These are phyloP conservation scores for Pseudonectria buxi DNA, from an alignment of 2,329 filamentous ascomycete species.

Conservation along the genomic window DNA sequence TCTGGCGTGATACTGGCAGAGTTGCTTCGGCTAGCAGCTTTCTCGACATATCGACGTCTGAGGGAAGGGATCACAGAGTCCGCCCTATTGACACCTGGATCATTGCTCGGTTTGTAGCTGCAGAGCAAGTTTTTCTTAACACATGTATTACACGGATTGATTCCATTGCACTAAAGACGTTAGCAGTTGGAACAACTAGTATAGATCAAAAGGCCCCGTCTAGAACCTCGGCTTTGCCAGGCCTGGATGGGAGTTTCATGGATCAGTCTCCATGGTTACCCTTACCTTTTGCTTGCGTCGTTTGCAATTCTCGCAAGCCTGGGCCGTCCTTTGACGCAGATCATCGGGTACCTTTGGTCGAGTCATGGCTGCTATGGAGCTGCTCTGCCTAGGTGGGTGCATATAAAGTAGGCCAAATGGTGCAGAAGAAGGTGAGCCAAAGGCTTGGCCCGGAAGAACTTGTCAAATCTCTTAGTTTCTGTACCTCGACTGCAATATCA, in stretches of 20 bases:
- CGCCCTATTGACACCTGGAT: background rate
- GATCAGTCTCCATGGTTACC: background rate
- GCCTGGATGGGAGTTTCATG: too few relatives aligned
- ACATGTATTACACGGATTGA: conserved; percentile 17
- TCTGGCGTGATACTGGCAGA: background rate
- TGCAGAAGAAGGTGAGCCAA: too few relatives aligned
- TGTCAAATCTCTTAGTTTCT: too few relatives aligned
- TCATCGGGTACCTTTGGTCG: conserved; percentile 50
- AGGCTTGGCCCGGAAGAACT: too few relatives aligned
- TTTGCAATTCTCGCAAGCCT: conserved; percentile 60
- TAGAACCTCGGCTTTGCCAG: too few relatives aligned
- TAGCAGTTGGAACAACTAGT: background rate
- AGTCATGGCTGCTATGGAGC: conserved; percentile 33
- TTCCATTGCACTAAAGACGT: conserved; percentile 17
- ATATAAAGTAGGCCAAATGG: too few relatives aligned
- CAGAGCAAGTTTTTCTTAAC: conserved; percentile 15
- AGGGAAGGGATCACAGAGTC: background rate
- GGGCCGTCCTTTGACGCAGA: conserved; percentile 55
- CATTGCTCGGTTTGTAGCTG: conserved; percentile 6
- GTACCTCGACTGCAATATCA: too few relatives aligned
- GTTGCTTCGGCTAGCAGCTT: background rate
- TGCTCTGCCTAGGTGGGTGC: too few relatives aligned
- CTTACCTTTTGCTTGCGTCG: conserved; percentile 61
- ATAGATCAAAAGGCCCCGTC: too few relatives aligned
- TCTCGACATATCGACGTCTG: conserved; percentile 1